Conservation (phyloP, 1,139 yeast species). For the Yamadazyma friedrichii region DNA sequence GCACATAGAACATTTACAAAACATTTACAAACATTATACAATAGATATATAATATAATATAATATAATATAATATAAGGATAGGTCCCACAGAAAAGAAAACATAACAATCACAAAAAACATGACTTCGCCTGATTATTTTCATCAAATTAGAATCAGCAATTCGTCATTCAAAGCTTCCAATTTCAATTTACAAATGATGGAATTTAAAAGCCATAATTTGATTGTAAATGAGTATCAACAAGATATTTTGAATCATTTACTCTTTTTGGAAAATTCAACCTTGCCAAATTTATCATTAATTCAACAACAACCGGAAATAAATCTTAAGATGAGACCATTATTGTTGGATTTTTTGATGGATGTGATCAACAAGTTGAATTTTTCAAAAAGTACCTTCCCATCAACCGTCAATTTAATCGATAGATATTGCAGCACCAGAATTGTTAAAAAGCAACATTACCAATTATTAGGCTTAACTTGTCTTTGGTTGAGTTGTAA, state of each 20-base stretch:
- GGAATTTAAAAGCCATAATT: constrained; percentile 44
- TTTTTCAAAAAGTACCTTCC: constrained; percentile 52
- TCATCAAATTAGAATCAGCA: constrained; percentile 34
- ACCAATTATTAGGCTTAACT: constrained; percentile 67
- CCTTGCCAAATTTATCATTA: constrained; percentile 37
- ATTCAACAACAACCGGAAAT: constrained; percentile 54
- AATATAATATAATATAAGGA: neutral
- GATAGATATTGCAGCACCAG: constrained; percentile 53
- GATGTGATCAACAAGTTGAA: constrained; percentile 51
- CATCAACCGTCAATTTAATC: constrained; percentile 51
- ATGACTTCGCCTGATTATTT: constrained; percentile 35
- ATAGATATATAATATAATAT: neutral
- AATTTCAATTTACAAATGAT: constrained; percentile 34
- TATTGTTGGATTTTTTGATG: constrained; percentile 51
- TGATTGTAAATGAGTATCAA: constrained; percentile 39
- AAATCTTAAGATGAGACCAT: constrained; percentile 48
- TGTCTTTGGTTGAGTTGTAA: constrained; percentile 76
- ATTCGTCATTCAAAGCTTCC: constrained; percentile 33
- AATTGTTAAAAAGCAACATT: constrained; percentile 54
- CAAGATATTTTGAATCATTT: constrained; percentile 41
- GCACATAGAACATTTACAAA: too few relatives aligned
- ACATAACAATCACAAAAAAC: neutral
- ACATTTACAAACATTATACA: neutral
- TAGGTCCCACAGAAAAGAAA: neutral
- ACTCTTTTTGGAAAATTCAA: constrained; percentile 30